Base-by-base conservation (phyloP, 2,329 filamentous ascomycete species). In the Proliferodiscus dingleyae region DNA sequence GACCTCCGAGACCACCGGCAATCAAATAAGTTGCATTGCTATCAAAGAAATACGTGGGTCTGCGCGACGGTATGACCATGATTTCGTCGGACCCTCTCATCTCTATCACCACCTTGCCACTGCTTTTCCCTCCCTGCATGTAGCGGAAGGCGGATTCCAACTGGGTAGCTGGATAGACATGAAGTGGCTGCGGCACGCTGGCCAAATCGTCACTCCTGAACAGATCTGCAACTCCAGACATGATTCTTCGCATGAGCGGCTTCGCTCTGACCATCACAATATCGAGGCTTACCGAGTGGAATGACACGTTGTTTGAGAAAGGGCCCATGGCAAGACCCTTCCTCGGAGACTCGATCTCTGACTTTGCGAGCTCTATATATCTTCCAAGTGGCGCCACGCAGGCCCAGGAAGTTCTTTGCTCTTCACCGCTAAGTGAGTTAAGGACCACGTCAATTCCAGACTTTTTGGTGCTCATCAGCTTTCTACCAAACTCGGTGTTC, bases 371-470 rank as follows among this genome's bases (percentile, higher is more conserved):
- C 45, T 68, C 66, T 2, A 68, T 39, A 45, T 68, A 66, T 5
- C 58, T 48, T 1, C 66, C 66, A 37, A 60, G 59, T 1, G 50
- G 50, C 5, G 64, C 61, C 15, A 66, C 58, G 37, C 69, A 72
- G 5, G 61, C 47, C 69, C 68, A 74, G 0, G 66, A 69, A 0
- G 66, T 62, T 23, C 68, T 68, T 1, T 73, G 58, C 41, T 41
- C 58, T 52, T 40, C 43, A 2, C 42, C 42, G 2, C 24, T 29
- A 3, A 44, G 34, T 4, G 42, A 37, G 19, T 38, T 44, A 5
- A 44, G 34, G 30, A 44, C 42, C 5, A 44, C 42, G 32, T 44
- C 34, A 10, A 44, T 34, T 10, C 42, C 43, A n/a, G n/a, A n/a
- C 18, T 21, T 23, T 9, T 13, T 43, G 10, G 42, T 37, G 13